phyloP scores from a whole-genome alignment of 1,284 basidiomycete genomes.

The Fomitopsis palustris region DNA sequence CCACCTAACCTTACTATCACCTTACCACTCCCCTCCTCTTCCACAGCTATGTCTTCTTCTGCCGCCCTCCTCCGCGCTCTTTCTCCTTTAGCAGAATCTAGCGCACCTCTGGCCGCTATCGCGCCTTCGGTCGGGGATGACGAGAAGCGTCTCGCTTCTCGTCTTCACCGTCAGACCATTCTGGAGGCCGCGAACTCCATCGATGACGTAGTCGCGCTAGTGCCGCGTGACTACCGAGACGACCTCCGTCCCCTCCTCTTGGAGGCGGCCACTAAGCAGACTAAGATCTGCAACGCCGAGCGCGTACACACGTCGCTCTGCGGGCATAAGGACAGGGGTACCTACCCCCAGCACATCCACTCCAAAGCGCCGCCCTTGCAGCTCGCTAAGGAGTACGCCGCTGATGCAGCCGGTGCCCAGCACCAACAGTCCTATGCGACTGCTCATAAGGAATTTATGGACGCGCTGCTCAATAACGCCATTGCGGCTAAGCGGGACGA shows the following conservation, averaged over 20 bases:
- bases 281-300: neutral
- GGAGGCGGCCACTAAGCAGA: neutral
- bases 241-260: neutral
- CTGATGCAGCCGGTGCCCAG: neutral
- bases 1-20: too few relatives aligned
- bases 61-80: neutral
- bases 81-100: neutral
- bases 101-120: neutral
- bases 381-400: neutral
- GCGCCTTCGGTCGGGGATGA: neutral
- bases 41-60: neutral
- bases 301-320: neutral
- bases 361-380: neutral
- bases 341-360: neutral
- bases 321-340: neutral
- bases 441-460: neutral
- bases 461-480: neutral
- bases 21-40: neutral
- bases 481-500: neutral
- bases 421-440: neutral
- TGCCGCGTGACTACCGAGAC: neutral
- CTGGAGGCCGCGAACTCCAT: neutral
- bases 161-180: neutral
- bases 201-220: neutral
- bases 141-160: neutral